Evolutionary conservation across 768 basidiomycete species (phyloP).

Genomic region (Dentipellis sp.): DNA sequence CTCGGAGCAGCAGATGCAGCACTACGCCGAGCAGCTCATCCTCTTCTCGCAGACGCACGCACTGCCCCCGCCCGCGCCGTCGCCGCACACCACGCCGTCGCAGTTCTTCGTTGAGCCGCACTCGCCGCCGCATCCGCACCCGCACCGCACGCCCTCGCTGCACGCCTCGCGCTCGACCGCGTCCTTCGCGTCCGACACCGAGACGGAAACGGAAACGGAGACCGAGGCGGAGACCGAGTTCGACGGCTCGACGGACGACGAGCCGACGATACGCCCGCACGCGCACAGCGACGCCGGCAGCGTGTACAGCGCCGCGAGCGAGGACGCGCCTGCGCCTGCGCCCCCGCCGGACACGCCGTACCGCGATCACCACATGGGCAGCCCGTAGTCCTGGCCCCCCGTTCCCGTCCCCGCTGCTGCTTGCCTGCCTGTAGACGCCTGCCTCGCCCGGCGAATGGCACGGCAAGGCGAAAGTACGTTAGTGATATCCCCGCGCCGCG

Average conservation of each 20-base stretch:
- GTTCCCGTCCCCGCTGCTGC: background rate
- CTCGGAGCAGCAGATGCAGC: conserved; percentile 84
- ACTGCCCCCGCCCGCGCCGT: conserved; percentile 18
- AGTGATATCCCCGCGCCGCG: background rate
- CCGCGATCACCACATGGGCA: background rate
- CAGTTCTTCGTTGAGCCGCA: conserved; percentile 23
- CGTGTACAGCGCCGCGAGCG: conserved; percentile 8
- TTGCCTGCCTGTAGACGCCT: background rate
- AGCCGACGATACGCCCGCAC: conserved; percentile 65
- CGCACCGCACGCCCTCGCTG: conserved; percentile 13
- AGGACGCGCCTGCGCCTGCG: background rate
- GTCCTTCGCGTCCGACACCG: conserved; percentile 21
- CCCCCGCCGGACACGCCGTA: background rate
- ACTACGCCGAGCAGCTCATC: conserved; percentile 86
- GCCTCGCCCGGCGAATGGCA: background rate
- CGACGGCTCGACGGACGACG: conserved; percentile 58
- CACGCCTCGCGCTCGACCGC: conserved; percentile 11
- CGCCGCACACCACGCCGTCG: conserved; percentile 24
- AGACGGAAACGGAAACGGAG: conserved; percentile 15
- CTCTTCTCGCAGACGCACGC: conserved; percentile 40
- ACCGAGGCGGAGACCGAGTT: conserved; percentile 32
- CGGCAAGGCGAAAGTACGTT: background rate
- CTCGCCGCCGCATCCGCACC: conserved; percentile 2
- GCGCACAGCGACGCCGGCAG: conserved; percentile 7
- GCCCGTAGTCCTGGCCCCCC: background rate